A percentile compares a stretch with the other conserved stretches of the same genome.
Conservation (phyloP, 805 yeast genomes). For the Debaryomyces prosopidis region DNA sequence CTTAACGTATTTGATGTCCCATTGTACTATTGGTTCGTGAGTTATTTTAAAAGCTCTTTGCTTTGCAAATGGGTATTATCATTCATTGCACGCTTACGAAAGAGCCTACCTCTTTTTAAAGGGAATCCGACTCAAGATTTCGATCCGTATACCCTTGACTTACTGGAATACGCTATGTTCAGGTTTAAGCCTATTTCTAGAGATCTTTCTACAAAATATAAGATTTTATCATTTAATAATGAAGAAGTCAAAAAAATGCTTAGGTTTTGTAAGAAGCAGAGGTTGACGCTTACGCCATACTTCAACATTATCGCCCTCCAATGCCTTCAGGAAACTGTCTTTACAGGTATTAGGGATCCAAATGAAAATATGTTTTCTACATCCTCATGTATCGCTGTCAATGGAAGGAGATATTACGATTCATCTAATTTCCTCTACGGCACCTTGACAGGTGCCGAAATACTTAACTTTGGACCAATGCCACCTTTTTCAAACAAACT, state of each 20-base stretch:
- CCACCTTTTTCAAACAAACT: background rate
- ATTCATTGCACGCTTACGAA: background rate
- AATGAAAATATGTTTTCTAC: constrained; percentile 1
- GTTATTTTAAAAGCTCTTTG: background rate
- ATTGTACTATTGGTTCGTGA: constrained; percentile 2
- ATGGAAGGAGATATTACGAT: constrained; percentile 13
- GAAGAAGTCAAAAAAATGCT: constrained; percentile 10
- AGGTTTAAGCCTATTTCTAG: constrained; percentile 1
- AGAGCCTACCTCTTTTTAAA: background rate
- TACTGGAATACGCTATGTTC: constrained; percentile 11
- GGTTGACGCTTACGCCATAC: constrained; percentile 21
- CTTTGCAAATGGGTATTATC: constrained; percentile 2
- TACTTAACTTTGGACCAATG: background rate
- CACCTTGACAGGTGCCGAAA: background rate
- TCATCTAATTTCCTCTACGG: constrained; percentile 6
- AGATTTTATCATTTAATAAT: constrained; percentile 13
- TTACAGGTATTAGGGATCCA: constrained; percentile 4
- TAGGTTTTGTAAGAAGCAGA: constrained; percentile 12
- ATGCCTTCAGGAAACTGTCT: constrained; percentile 16
- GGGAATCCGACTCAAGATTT: background rate
- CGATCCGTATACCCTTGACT: constrained; percentile 6
- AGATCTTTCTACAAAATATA: constrained; percentile 7
- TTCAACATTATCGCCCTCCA: constrained; percentile 14
- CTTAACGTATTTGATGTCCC: constrained; percentile 9
- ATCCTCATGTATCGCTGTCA: constrained; percentile 8